Conservation (phyloP, 2,329 filamentous ascomycete species). For the Elsinoe arachidis region DNA sequence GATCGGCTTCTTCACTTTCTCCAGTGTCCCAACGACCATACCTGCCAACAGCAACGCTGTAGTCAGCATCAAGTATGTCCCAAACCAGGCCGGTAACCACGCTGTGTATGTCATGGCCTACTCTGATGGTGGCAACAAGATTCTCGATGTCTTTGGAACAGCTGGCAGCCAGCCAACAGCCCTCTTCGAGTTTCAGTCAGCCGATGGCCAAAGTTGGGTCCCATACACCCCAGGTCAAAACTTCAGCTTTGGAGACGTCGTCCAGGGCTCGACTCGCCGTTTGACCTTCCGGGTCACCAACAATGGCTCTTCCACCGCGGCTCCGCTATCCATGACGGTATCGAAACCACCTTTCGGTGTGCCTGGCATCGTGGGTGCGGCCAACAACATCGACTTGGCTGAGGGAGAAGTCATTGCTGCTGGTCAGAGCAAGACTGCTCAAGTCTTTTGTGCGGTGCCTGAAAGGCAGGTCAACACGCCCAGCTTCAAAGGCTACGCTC, state of each 20-base stretch:
- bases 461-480: constrained; percentile 50
- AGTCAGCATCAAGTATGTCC: constrained; percentile 42
- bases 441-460: constrained; percentile 44
- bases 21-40: constrained; percentile 39
- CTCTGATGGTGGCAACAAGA: constrained; percentile 44
- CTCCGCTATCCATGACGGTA: constrained; percentile 48
- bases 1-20: constrained; percentile 43
- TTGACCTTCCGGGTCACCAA: constrained; percentile 49
- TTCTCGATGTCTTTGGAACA: constrained; percentile 42
- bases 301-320: constrained; percentile 39
- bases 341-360: constrained; percentile 54
- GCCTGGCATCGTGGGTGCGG: constrained; percentile 44
- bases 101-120: constrained; percentile 41
- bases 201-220: constrained; percentile 45
- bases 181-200: constrained; percentile 47
- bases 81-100: constrained; percentile 40
- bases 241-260: constrained; percentile 50
- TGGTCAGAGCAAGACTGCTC: constrained; percentile 44
- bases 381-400: constrained; percentile 49
- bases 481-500: constrained; percentile 40
- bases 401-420: constrained; percentile 46
- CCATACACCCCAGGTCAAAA: constrained; percentile 34
- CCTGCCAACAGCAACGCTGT: constrained; percentile 32
- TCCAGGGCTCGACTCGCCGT: constrained; percentile 40
- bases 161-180: constrained; percentile 44